Base-by-base conservation (phyloP, 75 land plant species). In the Pinus tabuliformis region DNA sequence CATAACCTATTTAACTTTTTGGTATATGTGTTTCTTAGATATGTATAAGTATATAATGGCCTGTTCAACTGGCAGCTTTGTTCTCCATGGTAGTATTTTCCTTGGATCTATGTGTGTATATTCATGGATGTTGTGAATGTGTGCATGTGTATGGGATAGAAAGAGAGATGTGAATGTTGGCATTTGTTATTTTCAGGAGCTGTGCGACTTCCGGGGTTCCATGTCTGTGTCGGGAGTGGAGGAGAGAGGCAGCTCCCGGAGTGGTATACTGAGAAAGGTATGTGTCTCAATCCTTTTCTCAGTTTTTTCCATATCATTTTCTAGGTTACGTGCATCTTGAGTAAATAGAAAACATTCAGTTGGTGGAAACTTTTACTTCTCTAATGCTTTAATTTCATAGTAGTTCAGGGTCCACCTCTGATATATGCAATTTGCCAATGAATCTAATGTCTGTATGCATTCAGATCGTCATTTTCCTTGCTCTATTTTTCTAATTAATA, bases 151-250 rank as follows among this genome's bases (percentile, higher is more conserved):
- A 5, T 4, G 63, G 24, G 26, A 39, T 33, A 26, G 74, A 22
- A 14, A 57, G 74, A 33, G 61, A 12, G 54, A 26, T 18, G 8
- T 76, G 42, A 39, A 24, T 16, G 57, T 57, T 73, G 28, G 3
- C 28, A 24, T 26, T 56, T 56, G 26, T 20, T 57, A 20, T n/a
- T 75, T 64, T 58, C 81, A 95, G 98, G 81, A 20, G 62, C 91
- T 84, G 98, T 98, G n/a, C 87, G 99, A 83, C 95, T 97, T 70
- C 99, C 99, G 13, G 98, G 99, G 0, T 97, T 97, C 78, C 95
- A 97, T 85, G 83, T 81, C 11, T 97, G 99, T 85, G 99, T 94
- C 72, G 99, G 99, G 37, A 85, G 98, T 81, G 98, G 99, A 28
- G 99, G 99, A 54, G 95, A 97, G 83, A 90, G 88, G 76, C 78